Conservation (phyloP, 495 filamentous ascomycete genomes). For the Neurospora hispaniola region DNA sequence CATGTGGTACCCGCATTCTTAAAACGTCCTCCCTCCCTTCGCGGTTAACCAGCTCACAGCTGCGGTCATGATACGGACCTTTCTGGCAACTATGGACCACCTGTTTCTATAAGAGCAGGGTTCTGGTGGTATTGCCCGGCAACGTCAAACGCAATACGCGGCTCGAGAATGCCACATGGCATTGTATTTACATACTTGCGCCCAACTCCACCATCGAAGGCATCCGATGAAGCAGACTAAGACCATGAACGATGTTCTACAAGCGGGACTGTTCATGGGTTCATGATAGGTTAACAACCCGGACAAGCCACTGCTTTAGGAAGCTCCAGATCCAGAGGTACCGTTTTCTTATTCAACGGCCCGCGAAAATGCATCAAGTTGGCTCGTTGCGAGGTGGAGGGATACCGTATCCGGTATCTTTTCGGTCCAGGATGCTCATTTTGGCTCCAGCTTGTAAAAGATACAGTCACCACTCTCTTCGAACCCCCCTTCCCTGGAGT, state of each 20-base stretch:
- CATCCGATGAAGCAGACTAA: neutral
- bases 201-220: neutral
- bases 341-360: neutral
- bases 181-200: neutral
- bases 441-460: slow-evolving; percentile 6
- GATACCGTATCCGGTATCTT: slow-evolving; percentile 10
- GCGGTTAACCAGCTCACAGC: slow-evolving; percentile 19
- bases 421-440: slow-evolving; percentile 17
- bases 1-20: slow-evolving; percentile 6
- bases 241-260: neutral
- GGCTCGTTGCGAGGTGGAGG: neutral
- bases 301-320: slow-evolving; percentile 6
- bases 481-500: neutral
- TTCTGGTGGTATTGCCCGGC: neutral
- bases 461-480: neutral
- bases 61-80: slow-evolving; percentile 15
- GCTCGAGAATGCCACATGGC: slow-evolving; percentile 1
- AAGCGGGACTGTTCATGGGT: neutral
- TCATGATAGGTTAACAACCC: neutral
- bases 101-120: neutral
- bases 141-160: neutral
- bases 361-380: slow-evolving; percentile 4
- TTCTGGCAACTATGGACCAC: slow-evolving; percentile 5
- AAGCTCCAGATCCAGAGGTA: slow-evolving; percentile 2
- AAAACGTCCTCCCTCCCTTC: slow-evolving; percentile 12